Percentiles rank a stretch among this genome's conserved stretches.
phyloP scores from a whole-genome alignment of 768 basidiomycete genomes.

The Austroboletus eburneus region DNA sequence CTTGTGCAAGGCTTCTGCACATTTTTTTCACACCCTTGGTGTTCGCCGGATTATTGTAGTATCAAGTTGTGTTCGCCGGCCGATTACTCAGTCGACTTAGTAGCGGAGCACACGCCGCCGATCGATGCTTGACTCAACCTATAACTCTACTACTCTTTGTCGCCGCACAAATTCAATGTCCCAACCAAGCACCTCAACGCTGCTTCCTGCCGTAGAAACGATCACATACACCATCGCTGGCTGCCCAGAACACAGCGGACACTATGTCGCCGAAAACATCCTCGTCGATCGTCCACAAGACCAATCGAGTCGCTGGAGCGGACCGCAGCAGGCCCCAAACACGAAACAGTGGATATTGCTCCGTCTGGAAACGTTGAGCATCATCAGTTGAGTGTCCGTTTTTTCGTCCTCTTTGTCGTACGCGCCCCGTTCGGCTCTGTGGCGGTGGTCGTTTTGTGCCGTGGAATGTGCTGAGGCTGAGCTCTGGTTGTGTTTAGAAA shows the following conservation, averaged over 20 bases:
- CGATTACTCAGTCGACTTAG: too few relatives aligned
- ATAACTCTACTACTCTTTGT: too few relatives aligned
- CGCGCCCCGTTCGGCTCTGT: neutral
- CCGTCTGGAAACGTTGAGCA: slow-evolving; percentile 51
- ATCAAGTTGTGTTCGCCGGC: too few relatives aligned
- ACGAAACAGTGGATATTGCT: slow-evolving; percentile 70
- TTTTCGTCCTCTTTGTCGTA: too few relatives aligned
- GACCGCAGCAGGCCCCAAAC: slow-evolving; percentile 52
- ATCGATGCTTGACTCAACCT: too few relatives aligned
- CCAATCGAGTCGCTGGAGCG: slow-evolving; percentile 73
- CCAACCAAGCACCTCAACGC: slow-evolving; percentile 1
- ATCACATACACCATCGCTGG: slow-evolving; percentile 53
- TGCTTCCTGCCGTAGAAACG: slow-evolving; percentile 14
- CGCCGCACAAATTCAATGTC: neutral
- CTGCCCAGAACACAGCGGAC: slow-evolving; percentile 68
- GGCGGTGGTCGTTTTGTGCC: neutral
- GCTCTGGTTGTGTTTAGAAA: slow-evolving; percentile 39
- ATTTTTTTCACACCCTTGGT: too few relatives aligned
- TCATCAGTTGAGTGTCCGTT: slow-evolving; percentile 57
- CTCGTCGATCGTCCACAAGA: slow-evolving; percentile 59
- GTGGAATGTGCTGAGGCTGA: slow-evolving; percentile 1
- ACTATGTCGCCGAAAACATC: slow-evolving; percentile 67
- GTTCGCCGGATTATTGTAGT: too few relatives aligned
- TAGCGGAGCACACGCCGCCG: neutral
- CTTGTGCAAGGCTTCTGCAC: too few relatives aligned